Evolutionary conservation across 257 asterid genomes (phyloP).

Genomic region (Sherardia arvensis): DNA sequence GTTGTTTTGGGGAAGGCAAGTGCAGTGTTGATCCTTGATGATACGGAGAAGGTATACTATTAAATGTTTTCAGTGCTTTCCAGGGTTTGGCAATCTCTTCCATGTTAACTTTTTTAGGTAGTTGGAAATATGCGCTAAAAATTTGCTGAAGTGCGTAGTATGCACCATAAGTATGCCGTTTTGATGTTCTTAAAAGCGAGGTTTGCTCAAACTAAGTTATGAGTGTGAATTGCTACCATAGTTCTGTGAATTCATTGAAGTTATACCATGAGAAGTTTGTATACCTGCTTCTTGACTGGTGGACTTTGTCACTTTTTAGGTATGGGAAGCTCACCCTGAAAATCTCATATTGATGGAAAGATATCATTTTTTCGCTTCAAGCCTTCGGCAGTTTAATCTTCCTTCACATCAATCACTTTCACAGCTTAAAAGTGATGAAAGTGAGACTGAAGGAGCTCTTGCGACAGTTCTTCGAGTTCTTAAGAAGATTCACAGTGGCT

Average conservation of each 20-base stretch:
- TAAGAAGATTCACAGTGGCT: conserved; percentile 45
- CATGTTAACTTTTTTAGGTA: background rate
- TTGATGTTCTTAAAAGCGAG: background rate
- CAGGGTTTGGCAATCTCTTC: background rate
- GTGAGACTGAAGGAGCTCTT: conserved; percentile 79
- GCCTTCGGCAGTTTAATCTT: conserved; percentile 71
- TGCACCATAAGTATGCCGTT: background rate
- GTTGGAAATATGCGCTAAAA: background rate
- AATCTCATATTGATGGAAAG: conserved; percentile 82
- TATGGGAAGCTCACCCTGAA: conserved; percentile 79
- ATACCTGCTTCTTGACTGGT: background rate
- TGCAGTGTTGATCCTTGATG: conserved; percentile 86
- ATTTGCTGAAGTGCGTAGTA: background rate
- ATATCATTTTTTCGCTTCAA: conserved; percentile 81
- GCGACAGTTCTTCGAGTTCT: conserved; percentile 58
- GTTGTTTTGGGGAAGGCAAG: conserved; percentile 86
- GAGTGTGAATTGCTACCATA: background rate
- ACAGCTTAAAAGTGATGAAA: conserved; percentile 59
- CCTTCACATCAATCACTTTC: conserved; percentile 51
- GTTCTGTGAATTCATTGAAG: background rate
- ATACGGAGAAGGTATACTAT: conserved; percentile 70
- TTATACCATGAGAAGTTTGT: background rate
- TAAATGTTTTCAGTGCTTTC: background rate
- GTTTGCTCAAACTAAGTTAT: background rate
- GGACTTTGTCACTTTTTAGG: conserved; percentile 32